Evolutionary conservation across 345 rosid species (phyloP), one percentile per base, ranked within the genome.

Genomic region (Brassica carinata): DNA sequence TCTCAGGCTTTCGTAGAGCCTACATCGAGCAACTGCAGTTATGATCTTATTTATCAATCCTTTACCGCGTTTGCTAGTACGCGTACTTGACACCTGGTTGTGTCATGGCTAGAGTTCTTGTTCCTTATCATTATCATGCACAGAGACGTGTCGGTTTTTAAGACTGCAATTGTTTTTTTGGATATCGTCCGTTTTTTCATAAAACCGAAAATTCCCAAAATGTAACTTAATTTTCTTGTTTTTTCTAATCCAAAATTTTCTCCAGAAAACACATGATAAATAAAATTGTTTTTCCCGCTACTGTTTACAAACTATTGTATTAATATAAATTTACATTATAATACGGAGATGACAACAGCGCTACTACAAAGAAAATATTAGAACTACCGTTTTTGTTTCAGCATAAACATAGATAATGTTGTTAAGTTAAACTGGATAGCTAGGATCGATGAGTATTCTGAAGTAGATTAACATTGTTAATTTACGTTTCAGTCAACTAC

Each of bases 21-120:
- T 68, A 68, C 72, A 18, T 68, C 72, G 53, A 31, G 23, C 69
- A 64, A 64, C 13, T 64, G 69, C 43, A 64, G 26, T 64, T 33
- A n/a, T 64, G 43, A 31, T 40, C 11, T 31, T 64, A 4, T 64
- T 14, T 31, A 31, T 33, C 26, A 29, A 27, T 68, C 58, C 72
- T 23, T 43, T 43, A 23, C 57, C 57, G 64, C 61, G 45, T 61
- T 45, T 13, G 64, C 33, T 66, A 31, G 67, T 14, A 27, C 55
- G 57, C 57, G 55, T 57, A 40, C 33, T 65, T 65, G 64, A 65
- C 71, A 53, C 34, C 11, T 53, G 53, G 33, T 51, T 43, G 64
- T 30, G 40, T 31, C 11, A 45, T 17, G 70, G 31, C 71, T 64
- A 11, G 18, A n/a, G 40, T 62, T 40, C 23, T 33, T 26, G 65